Percentiles rank a stretch among this genome's conserved stretches.
phyloP scores from a whole-genome alignment of 352 stramenopile species.

The Aphanomyces stellatus region DNA sequence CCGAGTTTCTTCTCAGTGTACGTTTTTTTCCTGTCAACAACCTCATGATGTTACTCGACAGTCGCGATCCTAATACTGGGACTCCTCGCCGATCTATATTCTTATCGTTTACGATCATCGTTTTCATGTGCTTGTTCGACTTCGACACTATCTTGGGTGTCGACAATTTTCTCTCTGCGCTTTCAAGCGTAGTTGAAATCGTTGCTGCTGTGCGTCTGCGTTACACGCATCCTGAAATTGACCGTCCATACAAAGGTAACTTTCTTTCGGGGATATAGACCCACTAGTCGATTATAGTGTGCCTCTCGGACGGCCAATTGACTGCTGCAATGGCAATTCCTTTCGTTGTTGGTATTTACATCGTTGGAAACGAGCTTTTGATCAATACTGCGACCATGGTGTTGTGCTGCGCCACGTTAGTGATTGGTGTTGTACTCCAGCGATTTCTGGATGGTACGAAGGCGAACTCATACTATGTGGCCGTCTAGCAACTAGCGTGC shows the following conservation, averaged over 20 bases:
- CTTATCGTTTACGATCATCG: slow-evolving; percentile 67
- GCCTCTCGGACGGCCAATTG: slow-evolving; percentile 50
- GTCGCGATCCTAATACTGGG: slow-evolving; percentile 45
- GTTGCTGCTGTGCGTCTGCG: slow-evolving; percentile 67
- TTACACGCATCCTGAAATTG: slow-evolving; percentile 62
- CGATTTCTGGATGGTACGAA: slow-evolving; percentile 42
- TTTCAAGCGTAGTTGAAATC: slow-evolving; percentile 67
- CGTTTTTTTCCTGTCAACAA: slow-evolving; percentile 16
- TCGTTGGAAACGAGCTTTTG: slow-evolving; percentile 73
- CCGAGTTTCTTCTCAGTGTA: slow-evolving; percentile 70
- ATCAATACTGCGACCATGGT: slow-evolving; percentile 62
- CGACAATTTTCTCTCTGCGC: slow-evolving; percentile 70
- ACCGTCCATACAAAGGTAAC: slow-evolving; percentile 46
- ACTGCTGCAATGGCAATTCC: slow-evolving; percentile 40
- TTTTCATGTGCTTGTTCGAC: slow-evolving; percentile 69
- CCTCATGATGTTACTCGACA: slow-evolving; percentile 18
- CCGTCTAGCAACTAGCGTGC: slow-evolving; percentile 12
- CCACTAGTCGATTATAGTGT: slow-evolving; percentile 25
- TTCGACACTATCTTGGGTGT: slow-evolving; percentile 76
- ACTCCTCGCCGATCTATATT: slow-evolving; percentile 58
- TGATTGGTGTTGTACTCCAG: slow-evolving; percentile 42
- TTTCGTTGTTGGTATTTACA: slow-evolving; percentile 57
- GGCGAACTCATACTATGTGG: slow-evolving; percentile 17
- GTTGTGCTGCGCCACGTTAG: slow-evolving; percentile 43
- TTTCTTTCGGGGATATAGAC: not conserved